These are phyloP conservation scores for Hortiboletus campestris DNA, from an alignment of 768 basidiomycete species.

Conservation along the genomic window DNA sequence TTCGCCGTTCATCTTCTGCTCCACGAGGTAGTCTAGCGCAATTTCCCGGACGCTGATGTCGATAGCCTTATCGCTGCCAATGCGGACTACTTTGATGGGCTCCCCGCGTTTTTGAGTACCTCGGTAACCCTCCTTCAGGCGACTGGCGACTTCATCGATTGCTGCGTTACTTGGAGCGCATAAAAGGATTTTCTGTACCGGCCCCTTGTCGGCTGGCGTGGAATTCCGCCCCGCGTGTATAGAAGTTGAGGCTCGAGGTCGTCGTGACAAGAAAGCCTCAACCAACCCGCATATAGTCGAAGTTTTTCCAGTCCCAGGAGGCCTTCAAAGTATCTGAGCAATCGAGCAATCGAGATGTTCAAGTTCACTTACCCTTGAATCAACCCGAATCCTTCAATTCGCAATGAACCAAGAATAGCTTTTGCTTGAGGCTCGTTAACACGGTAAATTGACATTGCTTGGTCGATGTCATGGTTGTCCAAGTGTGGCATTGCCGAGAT, in stretches of 20 bases:
- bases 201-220: slow-evolving; percentile 40
- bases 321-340: slow-evolving; percentile 45
- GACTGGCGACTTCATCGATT: slow-evolving; percentile 91
- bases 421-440: slow-evolving; percentile 94
- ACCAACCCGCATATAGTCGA: slow-evolving; percentile 97
- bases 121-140: slow-evolving; percentile 78
- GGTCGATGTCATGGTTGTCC: slow-evolving; percentile 50
- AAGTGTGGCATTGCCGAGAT: slow-evolving; percentile 47
- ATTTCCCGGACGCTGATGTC: slow-evolving; percentile 81
- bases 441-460: slow-evolving; percentile 64
- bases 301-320: slow-evolving; percentile 98
- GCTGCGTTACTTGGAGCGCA: slow-evolving; percentile 99
- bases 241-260: slow-evolving; percentile 45
- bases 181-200: slow-evolving; percentile 73
- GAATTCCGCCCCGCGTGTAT: slow-evolving; percentile 47
- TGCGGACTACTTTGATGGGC: slow-evolving; percentile 83
- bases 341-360: background rate
- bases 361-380: slow-evolving; percentile 83
- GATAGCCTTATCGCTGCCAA: slow-evolving; percentile 75
- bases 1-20: slow-evolving; percentile 59
- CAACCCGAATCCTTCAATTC: slow-evolving; percentile 74
- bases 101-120: slow-evolving; percentile 51
- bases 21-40: slow-evolving; percentile 83
- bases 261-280: slow-evolving; percentile 69
- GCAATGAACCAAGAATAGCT: slow-evolving; percentile 77